Evolutionary conservation across 495 filamentous ascomycete genomes (phyloP).

Genomic region (Lindgomyces ingoldianus): DNA sequence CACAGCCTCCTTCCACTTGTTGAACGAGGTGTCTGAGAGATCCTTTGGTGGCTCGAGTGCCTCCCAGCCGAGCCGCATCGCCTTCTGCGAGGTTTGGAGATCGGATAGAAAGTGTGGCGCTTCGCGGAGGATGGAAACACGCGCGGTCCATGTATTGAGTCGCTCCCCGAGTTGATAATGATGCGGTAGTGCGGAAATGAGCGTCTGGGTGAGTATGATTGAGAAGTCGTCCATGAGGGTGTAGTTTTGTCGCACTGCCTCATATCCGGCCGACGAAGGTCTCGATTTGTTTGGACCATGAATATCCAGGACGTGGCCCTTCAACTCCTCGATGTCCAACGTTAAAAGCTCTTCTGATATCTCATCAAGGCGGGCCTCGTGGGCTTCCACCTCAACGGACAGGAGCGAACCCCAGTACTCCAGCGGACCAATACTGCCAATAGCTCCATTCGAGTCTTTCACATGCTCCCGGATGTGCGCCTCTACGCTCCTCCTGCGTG

Average conservation of each 20-base stretch:
- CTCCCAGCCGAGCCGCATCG: slow-evolving; percentile 64
- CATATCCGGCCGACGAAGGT: slow-evolving; percentile 55
- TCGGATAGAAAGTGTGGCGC: slow-evolving; percentile 69
- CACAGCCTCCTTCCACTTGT: slow-evolving; percentile 51
- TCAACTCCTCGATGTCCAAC: slow-evolving; percentile 86
- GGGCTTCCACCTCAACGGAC: slow-evolving; percentile 58
- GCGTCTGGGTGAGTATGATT: slow-evolving; percentile 83
- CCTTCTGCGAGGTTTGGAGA: slow-evolving; percentile 62
- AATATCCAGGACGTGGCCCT: slow-evolving; percentile 79
- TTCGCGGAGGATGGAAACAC: slow-evolving; percentile 70
- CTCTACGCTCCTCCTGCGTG: slow-evolving; percentile 44
- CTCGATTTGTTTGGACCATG: slow-evolving; percentile 63
- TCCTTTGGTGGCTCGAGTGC: slow-evolving; percentile 49
- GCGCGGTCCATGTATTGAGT: slow-evolving; percentile 73
- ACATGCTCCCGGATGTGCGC: slow-evolving; percentile 27
- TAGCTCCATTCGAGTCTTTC: background rate
- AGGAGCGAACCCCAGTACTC: slow-evolving; percentile 71
- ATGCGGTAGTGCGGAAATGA: slow-evolving; percentile 80
- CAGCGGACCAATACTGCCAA: slow-evolving; percentile 14
- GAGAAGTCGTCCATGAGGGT: slow-evolving; percentile 79
- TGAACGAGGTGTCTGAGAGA: slow-evolving; percentile 22
- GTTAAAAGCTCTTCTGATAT: slow-evolving; percentile 76
- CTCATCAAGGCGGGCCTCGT: slow-evolving; percentile 73
- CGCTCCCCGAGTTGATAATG: slow-evolving; percentile 70
- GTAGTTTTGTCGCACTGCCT: slow-evolving; percentile 53